Evolutionary conservation across 192 early-diverging fungal species (phyloP), one percentile per base, ranked within the genome.

Genomic region (Backusella macrospora): DNA sequence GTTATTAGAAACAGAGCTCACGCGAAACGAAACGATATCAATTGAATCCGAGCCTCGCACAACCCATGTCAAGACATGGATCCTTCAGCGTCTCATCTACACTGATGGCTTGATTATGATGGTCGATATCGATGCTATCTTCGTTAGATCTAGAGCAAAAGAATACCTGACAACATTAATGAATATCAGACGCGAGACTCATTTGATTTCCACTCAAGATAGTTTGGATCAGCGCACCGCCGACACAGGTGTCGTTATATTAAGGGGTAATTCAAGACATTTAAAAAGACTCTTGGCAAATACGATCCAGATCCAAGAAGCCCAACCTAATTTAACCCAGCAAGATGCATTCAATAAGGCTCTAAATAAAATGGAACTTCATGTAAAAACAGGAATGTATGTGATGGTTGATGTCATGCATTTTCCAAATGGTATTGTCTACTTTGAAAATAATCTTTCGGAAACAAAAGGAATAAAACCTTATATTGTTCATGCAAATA

Each of bases 401-500:
- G 67, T 80, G 9, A 43, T 80, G 8, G 21, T 80, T 12, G 78
- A 80, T 44, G 47, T 76, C 2, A 43, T 75, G 18, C 59, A 76
- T 12, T 80, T 72, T 37, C 78, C 78, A n/a, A 80, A 80, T 15
- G 78, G 78, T 5, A 49, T 63, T 10, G 43, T 40, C 12, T 75
- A 68, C n/a, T 80, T 80, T 29, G 21, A 45, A 37, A 76, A 76
- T 43, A 26, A 76, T 44, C 34, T 75, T 26, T 40, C 74, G 0
- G 67, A 42, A 39, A 26, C 39, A 39, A 68, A 65, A 34, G 75
- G 74, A 29, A 52, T 75, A 52, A 55, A 76, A 16, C 74, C 78
- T 43, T 73, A 76, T 47, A 80, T 80, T 52, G 52, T 74, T n/a
- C 78, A 80, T 71, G 74, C 74, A 13, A 80, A 80, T 49, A 72